Evolutionary conservation across 2,329 filamentous ascomycete species (phyloP).

Genomic region (Cercospora zeae-maydis): DNA sequence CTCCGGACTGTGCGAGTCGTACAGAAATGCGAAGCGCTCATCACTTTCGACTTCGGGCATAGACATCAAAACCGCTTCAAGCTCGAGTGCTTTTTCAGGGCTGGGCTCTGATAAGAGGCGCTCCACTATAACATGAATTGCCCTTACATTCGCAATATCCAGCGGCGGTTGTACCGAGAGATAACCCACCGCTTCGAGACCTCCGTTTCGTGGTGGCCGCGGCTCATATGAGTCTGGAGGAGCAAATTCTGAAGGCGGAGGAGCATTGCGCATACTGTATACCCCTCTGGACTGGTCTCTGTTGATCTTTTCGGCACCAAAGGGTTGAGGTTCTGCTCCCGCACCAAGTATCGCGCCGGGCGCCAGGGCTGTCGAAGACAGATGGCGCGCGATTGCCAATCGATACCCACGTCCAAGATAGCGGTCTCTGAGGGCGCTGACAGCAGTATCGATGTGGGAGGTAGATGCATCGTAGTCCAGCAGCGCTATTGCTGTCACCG

Average conservation of each 20-base stretch:
- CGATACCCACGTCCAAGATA: conserved; percentile 85
- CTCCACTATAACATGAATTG: conserved; percentile 88
- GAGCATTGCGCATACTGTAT: conserved; percentile 40
- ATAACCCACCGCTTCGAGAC: conserved; percentile 22
- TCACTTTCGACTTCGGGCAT: conserved; percentile 77
- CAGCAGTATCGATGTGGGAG: conserved; percentile 75
- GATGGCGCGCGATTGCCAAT: conserved; percentile 72
- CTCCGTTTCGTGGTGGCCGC: conserved; percentile 9
- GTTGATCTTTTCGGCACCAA: conserved; percentile 31
- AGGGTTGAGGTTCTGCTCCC: conserved; percentile 26
- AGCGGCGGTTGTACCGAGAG: conserved; percentile 62
- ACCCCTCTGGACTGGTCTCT: conserved; percentile 35
- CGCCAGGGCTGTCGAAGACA: conserved; percentile 58
- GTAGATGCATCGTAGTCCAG: conserved; percentile 75
- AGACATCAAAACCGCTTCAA: conserved; percentile 89
- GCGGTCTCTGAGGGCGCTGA: conserved; percentile 73
- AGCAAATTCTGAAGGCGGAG: conserved; percentile 60
- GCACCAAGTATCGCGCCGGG: conserved; percentile 11
- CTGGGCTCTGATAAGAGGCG: conserved; percentile 63
- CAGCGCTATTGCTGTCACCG: conserved; percentile 73
- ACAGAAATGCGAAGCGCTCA: conserved; percentile 92
- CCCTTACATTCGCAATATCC: conserved; percentile 71
- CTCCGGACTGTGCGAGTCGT: conserved; percentile 73
- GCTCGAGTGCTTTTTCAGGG: conserved; percentile 62
- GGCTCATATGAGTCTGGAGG: conserved; percentile 68